phyloP scores from a whole-genome alignment of 164 flowering plant species.

The Berberis vulgaris region DNA sequence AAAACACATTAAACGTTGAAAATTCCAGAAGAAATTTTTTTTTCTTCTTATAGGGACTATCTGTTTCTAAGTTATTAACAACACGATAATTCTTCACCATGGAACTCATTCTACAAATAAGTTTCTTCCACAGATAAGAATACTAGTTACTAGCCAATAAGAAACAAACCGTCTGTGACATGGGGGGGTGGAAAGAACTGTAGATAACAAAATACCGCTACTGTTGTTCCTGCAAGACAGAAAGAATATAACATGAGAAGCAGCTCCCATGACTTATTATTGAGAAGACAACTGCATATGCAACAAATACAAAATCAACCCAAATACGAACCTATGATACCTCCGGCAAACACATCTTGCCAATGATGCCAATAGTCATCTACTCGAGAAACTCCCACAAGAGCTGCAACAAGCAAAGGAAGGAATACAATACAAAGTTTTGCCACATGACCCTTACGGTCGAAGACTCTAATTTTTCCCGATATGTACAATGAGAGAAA shows the following conservation, averaged over 20 bases:
- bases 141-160: neutral
- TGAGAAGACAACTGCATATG: neutral
- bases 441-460: conserved; percentile 60
- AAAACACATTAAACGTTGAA: too few relatives aligned
- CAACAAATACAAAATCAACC: neutral
- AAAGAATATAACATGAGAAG: neutral
- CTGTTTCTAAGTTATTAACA: too few relatives aligned
- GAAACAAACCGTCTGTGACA: conserved; percentile 37
- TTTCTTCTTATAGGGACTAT: too few relatives aligned
- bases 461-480: conserved; percentile 61
- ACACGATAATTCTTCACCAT: too few relatives aligned
- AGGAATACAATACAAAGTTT: conserved; percentile 56
- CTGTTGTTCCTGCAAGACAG: conserved; percentile 37
- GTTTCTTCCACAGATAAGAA: too few relatives aligned
- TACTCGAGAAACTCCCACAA: conserved; percentile 64
- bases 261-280: too few relatives aligned
- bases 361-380: conserved; percentile 72
- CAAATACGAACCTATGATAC: conserved; percentile 35
- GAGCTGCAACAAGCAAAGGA: conserved; percentile 55
- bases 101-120: too few relatives aligned
- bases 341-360: conserved; percentile 43
- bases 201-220: conserved; percentile 66
- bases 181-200: conserved; percentile 89
- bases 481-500: conserved; percentile 52
- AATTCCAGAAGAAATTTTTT: too few relatives aligned